Evolutionary conservation across 352 stramenopile genomes (phyloP), one percentile per base, ranked within the genome.

Genomic region (Plasmopara muralis): DNA sequence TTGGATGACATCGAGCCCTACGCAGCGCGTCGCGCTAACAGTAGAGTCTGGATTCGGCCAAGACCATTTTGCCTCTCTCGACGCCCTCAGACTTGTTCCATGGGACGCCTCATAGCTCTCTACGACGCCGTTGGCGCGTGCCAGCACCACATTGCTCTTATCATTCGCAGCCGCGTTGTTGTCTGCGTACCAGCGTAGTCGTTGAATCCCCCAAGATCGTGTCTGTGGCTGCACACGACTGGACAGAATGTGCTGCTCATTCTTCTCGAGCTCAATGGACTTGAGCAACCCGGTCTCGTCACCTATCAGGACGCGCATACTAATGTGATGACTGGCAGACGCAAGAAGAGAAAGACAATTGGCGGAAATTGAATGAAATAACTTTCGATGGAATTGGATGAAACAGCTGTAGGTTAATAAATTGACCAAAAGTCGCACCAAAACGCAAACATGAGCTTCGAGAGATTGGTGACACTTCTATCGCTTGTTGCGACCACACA

Each of bases 221-320:
- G 70, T 55, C 62, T 89, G 77, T 13, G 65, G 62, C 41, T 85
- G 49, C 12, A 35, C 31, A 16, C 65, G 64, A 62, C 61, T 82
- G 37, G 53, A 74, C 42, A 87, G 53, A 35, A 89, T 68, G 43
- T 64, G 62, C 70, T 83, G 74, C 63, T 87, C 72, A 45, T 70
- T 74, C 54, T 69, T 83, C 66, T 93, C 78, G 4, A 91, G 65
- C 64, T 76, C 72, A 25, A 90, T 70, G 30, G 72, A 86, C 77
- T 93, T 93, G 62, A 91, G 60, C 53, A 93, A 53, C 8, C 83
- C 83, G 1, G 77, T 91, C 63, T 93, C 83, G 65, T 93, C 83
- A 46, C 72, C 83, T 35, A 88, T 69, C 14, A 93, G 44, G 54
- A 93, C 70, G 28, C 77, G 78, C 78, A 92, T 91, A 29, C 18